Evolutionary conservation across 1,139 yeast species (phyloP), one percentile per base, ranked within the genome.

Genomic region (Meyerozyma smithsonii): DNA sequence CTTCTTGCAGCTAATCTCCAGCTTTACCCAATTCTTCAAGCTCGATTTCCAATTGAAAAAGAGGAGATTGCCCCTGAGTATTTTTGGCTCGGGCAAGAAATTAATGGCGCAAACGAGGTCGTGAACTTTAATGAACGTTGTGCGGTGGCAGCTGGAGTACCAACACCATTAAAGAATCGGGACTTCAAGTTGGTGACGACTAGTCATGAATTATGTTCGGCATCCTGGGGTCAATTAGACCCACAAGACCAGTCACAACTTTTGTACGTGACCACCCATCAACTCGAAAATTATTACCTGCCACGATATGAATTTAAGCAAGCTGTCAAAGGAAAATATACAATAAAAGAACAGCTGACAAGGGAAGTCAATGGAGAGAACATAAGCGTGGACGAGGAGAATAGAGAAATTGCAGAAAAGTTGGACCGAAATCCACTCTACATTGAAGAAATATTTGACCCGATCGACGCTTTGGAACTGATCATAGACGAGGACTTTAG

Each of bases 161-260:
- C 54, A n/a, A 66, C 72, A 0, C 72, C 72, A 1, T 36, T 42
- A 4, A 46, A 46, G 24, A 58, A 59, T 35, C 44, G 45, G 30
- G 52, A 61, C 16, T 45, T 36, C n/a, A 42, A 50, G 3, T 36
- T 42, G 4, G 48, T 54, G 3, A 55, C 59, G 1, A 37, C 47
- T 12, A 51, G 71, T 1, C 51, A 51, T 6, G 73, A 68, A 43
- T 44, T 67, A 4, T 68, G 74, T 43, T 64, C 72, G 5, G 46
- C 69, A 8, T 65, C 72, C 4, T 65, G 70, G 69, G 69, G 63
- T 3, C 72, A 67, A 46, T 41, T 65, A 3, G 49, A 51, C 36
- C 62, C 55, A 17, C 44, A 23, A 2, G 64, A 62, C 36, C 58
- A 55, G 16, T 41, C 46, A 24, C 44, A 55, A 1, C 48, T 68